Conservation (phyloP, 129 eudicot species). For the Flaveria bidentis region DNA sequence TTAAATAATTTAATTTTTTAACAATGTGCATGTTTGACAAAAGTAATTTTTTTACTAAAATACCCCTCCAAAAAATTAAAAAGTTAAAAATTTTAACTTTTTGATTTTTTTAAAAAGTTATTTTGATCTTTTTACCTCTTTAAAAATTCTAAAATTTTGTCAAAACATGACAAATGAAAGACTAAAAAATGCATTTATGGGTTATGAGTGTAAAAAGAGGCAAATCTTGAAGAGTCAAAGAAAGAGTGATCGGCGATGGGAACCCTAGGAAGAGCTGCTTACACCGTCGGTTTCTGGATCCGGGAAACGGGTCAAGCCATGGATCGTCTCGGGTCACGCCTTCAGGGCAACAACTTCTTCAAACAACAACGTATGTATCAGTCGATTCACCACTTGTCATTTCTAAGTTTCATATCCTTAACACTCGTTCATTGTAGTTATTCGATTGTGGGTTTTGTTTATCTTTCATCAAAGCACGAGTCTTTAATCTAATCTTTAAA, state of each 20-base stretch:
- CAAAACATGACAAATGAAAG: too few species aligned
- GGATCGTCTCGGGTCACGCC: constrained; percentile 76
- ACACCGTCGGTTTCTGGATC: constrained; percentile 69
- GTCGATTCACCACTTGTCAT: not conserved
- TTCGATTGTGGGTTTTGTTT: constrained; percentile 22
- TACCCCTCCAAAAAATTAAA: too few species aligned
- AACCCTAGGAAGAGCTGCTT: constrained; percentile 69
- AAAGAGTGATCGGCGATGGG: constrained; percentile 51
- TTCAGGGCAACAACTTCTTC: constrained; percentile 67
- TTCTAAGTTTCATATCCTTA: not conserved
- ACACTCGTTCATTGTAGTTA: not conserved
- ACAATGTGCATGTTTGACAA: too few species aligned
- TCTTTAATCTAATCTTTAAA: not conserved
- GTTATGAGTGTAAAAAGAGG: not conserved
- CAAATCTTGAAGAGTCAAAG: not conserved
- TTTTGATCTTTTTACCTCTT: too few species aligned
- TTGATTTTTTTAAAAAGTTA: too few species aligned
- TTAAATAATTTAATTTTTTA: too few species aligned
- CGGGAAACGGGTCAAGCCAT: constrained; percentile 84
- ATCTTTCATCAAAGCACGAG: not conserved
- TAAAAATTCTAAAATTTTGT: too few species aligned
- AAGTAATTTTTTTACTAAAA: too few species aligned
- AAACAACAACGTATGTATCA: constrained; percentile 51
- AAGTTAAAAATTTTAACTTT: too few species aligned
- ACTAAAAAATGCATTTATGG: too few species aligned